These are phyloP conservation scores for Daldinia bambusicola DNA, from an alignment of 495 filamentous ascomycete genomes.

Conservation along the genomic window DNA sequence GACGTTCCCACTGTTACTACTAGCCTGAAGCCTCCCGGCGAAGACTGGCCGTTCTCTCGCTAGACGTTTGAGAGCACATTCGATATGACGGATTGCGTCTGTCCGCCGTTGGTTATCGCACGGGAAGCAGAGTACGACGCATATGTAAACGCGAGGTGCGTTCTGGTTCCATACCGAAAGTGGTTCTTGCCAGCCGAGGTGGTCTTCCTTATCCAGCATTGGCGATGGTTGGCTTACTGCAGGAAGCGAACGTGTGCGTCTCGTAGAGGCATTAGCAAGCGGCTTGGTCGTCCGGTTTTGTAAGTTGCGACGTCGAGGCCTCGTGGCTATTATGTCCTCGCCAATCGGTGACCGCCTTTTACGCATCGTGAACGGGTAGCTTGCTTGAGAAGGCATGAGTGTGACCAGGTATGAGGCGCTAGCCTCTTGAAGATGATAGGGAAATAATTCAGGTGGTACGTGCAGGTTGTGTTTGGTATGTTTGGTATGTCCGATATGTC, in stretches of 20 bases:
- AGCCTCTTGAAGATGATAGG: constrained; percentile 38
- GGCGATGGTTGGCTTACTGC: constrained; percentile 33
- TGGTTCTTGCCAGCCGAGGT: constrained; percentile 43
- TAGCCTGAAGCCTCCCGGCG: constrained; percentile 47
- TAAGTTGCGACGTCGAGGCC: constrained; percentile 37
- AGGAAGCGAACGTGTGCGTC: constrained; percentile 37
- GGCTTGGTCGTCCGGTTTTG: constrained; percentile 36
- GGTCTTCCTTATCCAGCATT: constrained; percentile 44
- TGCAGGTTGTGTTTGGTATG: constrained; percentile 26
- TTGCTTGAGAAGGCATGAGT: constrained; percentile 27
- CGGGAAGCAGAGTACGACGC: constrained; percentile 51
- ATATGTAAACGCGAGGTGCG: constrained; percentile 50
- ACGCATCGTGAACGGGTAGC: constrained; percentile 38
- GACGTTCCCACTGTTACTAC: constrained; percentile 39
- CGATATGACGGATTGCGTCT: constrained; percentile 44
- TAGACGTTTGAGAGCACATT: constrained; percentile 41
- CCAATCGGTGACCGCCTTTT: constrained; percentile 47
- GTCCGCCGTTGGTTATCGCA: constrained; percentile 41
- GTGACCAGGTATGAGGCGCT: constrained; percentile 42
- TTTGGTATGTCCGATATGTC: not conserved
- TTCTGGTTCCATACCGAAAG: constrained; percentile 51
- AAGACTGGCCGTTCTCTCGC: constrained; percentile 47
- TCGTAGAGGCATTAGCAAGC: constrained; percentile 33
- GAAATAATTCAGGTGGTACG: constrained; percentile 35
- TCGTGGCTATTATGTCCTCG: constrained; percentile 33